These are phyloP conservation scores for Syzygium grande DNA, from an alignment of 345 rosid genomes.

Conservation along the genomic window DNA sequence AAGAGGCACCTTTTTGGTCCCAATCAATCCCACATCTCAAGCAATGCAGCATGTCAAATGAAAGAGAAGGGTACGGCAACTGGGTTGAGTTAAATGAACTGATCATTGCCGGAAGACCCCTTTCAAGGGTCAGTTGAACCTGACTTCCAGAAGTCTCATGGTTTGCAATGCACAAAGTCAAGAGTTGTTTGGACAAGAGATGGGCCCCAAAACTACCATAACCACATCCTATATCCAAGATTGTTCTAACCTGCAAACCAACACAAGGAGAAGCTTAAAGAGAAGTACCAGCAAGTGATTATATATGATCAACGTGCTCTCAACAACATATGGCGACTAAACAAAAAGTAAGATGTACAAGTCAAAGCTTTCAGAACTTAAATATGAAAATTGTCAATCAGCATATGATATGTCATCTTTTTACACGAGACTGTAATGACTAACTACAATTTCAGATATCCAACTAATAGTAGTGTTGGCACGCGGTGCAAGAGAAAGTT, in stretches of 20 bases:
- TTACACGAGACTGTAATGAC: neutral
- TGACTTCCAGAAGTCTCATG: constrained; percentile 97
- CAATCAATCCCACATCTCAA: constrained; percentile 86
- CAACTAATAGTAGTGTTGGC: neutral
- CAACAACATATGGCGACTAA: neutral
- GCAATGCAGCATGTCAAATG: constrained; percentile 99
- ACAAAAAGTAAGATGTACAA: neutral
- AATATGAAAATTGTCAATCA: neutral
- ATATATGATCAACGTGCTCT: neutral
- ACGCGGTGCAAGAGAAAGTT: neutral
- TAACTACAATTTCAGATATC: neutral
- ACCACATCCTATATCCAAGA: constrained; percentile 98
- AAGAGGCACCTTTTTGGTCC: constrained; percentile 77
- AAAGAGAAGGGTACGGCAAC: constrained; percentile 93
- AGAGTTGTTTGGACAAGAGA: constrained; percentile 62
- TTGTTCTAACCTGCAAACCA: constrained; percentile 72
- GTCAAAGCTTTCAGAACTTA: neutral
- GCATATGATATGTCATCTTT: neutral
- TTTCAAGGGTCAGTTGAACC: constrained; percentile 94
- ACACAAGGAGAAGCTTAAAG: neutral
- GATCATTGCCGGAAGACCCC: constrained; percentile 99
- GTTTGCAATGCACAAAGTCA: constrained; percentile 95
- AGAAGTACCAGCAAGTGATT: neutral
- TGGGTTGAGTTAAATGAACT: constrained; percentile 71
- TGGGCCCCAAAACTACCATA: constrained; percentile 99